Conservation (phyloP, 495 filamentous ascomycete species). For the Hyaloscypha hepaticicola region DNA sequence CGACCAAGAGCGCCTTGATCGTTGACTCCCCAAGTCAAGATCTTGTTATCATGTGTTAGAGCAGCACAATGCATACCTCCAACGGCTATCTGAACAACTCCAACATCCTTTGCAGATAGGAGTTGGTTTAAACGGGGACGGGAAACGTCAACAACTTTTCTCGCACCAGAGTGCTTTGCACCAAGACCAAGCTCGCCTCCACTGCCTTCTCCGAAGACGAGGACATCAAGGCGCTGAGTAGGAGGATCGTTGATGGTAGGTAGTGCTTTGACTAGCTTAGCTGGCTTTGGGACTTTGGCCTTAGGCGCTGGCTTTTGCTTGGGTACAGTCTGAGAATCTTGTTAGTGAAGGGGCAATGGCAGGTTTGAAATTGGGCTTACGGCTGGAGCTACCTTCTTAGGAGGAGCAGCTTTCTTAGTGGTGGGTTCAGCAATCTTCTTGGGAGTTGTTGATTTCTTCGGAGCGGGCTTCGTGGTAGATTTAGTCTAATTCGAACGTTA, state of each 20-base stretch:
- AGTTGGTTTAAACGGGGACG: constrained; percentile 52
- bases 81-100: constrained; percentile 60
- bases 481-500: neutral
- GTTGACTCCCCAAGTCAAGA: constrained; percentile 74
- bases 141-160: constrained; percentile 54
- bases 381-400: constrained; percentile 19
- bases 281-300: constrained; percentile 12
- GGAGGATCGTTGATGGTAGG: constrained; percentile 43
- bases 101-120: constrained; percentile 53
- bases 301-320: constrained; percentile 18
- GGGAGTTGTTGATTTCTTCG: constrained; percentile 17
- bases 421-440: neutral
- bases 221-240: constrained; percentile 41
- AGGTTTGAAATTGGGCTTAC: neutral
- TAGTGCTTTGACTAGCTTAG: constrained; percentile 21
- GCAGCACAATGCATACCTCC: constrained; percentile 69
- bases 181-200: constrained; percentile 55
- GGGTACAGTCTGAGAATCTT: constrained; percentile 21
- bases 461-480: neutral
- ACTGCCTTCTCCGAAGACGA: constrained; percentile 55
- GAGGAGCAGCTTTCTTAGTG: neutral
- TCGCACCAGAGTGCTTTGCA: constrained; percentile 16
- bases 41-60: constrained; percentile 62
- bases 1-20: constrained; percentile 66
- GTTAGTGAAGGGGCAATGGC: neutral